Base-by-base conservation (phyloP, 768 basidiomycete species). In the Hemileccinum impolitum region DNA sequence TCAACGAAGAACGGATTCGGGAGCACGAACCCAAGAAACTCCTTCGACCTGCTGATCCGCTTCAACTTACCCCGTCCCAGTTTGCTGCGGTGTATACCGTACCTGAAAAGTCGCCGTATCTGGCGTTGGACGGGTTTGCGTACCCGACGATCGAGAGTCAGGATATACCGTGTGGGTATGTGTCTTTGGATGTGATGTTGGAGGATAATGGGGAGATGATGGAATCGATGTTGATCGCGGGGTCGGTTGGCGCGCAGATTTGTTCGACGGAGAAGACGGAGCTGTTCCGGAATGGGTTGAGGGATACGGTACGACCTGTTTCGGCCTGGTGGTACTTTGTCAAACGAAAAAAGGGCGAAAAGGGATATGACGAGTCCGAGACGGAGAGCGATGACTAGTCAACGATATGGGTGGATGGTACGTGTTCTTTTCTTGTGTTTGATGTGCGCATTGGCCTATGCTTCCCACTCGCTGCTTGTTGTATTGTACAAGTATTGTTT, bases 271-370 rank as follows among this genome's bases (percentile, higher is more conserved):
- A 59, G 40, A 66, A 64, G 50, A 57, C 60, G 13, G 57, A 66
- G 36, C 35, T 63, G 43, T 67, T 63, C 47, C 48, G 60, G 28
- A 60, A 61, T 17, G 69, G 67, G n/a, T 36, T 59, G 47, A 53
- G 66, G 48, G 69, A 70, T 40, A 70, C 61, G 3, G 59, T 65
- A 23, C 53, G 55, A 38, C 62, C 67, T 1, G 50, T 70, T n/a
- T 52, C 55, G 18, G 68, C 57, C 8, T 70, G 66, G 67, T 70
- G 68, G 68, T 56, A 63, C 43, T 57, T 70, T 30, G 26, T 56
- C 35, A 57, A 53, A 25, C 45, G 36, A 37, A 23, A 44, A 11
- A 19, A 30, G 26, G 14, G 34, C n/a, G 19, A 14, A 4, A 32
- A 39, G 8, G 45, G 32, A 31, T 26, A 51, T 1, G 41, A 37